Base-by-base conservation (phyloP, 1,139 yeast species). In the Pichia norvegensis region DNA sequence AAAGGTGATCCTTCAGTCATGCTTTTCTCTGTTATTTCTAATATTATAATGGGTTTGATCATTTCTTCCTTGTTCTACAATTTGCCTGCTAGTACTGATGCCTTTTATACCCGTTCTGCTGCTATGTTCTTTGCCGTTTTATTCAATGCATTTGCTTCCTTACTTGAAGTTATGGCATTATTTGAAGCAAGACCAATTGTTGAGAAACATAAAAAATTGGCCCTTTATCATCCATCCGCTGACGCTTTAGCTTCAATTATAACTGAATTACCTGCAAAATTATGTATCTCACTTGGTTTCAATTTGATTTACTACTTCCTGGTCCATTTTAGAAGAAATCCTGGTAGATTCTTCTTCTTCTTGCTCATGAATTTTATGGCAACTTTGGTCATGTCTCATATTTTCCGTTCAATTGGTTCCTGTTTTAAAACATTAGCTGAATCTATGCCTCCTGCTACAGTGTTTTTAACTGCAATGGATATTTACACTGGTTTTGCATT, bases 61-160 rank as follows among this genome's bases (percentile, higher is more conserved):
- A 62, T 68, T 19, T 81, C 82, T 22, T 74, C 79, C 0, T 61
- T 74, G 40, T 75, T 64, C 56, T 74, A 70, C 54, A 67, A 72
- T 49, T 61, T 74, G 21, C 72, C 76, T 1, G 48, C 61, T 4
- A 49, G 59, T 16, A 70, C 75, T 1, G 46, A 57, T 7, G 79
- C 80, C 41, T 75, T 80, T 2, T 78, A 76, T 53, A 72, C 80
- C 25, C 69, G 82, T 60, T 74, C 79, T 50, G 81, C 81, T 64
- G 69, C 72, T 36, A 57, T 77, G 40, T 77, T 75, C 58, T 77
- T 78, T 55, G 64, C 75, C 36, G 65, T 74, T 25, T 65, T 78
- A 52, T 77, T 72, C 58, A 74, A 74, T 62, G 70, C 81, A 1
- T 66, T 78, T 56, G 68, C 75, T 66, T 74, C 78, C 40, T 56